These are phyloP conservation scores for Euphrasia confusa DNA, from an alignment of 257 asterid genomes.

Conservation along the genomic window DNA sequence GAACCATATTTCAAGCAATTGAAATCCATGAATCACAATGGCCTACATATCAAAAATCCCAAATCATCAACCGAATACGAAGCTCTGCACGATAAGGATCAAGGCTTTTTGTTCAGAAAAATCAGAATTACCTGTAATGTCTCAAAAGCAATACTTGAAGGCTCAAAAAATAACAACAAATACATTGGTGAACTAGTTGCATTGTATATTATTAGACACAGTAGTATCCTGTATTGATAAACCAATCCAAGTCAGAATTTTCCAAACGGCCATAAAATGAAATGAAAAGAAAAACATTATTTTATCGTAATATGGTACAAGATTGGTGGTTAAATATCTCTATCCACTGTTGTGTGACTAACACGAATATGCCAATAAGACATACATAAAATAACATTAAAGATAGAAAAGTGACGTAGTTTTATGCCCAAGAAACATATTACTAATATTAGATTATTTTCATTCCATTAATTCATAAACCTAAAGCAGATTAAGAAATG, in stretches of 20 bases:
- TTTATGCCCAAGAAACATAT: background rate
- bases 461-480: constrained; percentile 9
- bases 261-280: background rate
- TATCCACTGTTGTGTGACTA: background rate
- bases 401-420: background rate
- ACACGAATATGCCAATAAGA: too few relatives aligned
- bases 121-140: constrained; percentile 61
- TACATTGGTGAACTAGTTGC: constrained; percentile 44
- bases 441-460: constrained; percentile 9
- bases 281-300: background rate
- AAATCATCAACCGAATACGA: constrained; percentile 24
- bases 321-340: constrained; percentile 5
- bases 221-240: constrained; percentile 48
- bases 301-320: background rate
- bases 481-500: constrained; percentile 6
- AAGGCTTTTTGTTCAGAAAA: background rate
- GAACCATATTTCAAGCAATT: constrained; percentile 76
- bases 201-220: constrained; percentile 44
- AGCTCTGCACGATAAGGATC: background rate
- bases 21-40: constrained; percentile 83
- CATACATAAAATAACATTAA: background rate
- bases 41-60: constrained; percentile 44
- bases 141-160: constrained; percentile 84
- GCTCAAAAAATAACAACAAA: constrained; percentile 77
- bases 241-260: constrained; percentile 20